A percentile compares a stretch with the other conserved stretches of the same genome.
Conservation (phyloP, 257 asterid genomes). For the Handroanthus guayacan region DNA sequence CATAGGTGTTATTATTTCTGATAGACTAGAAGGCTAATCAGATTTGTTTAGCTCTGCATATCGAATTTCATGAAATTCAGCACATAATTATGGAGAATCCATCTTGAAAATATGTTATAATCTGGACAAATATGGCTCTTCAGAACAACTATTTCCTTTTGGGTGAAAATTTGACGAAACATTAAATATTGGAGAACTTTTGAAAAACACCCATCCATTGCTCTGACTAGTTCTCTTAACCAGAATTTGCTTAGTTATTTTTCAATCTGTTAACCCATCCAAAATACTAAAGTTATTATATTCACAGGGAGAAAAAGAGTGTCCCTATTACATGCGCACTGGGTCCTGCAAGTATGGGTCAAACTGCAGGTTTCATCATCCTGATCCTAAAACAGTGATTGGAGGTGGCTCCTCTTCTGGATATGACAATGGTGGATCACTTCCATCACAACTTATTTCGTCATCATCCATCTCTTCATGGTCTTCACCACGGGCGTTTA, state of each 20-base stretch:
- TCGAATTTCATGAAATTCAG: background rate
- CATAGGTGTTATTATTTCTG: background rate
- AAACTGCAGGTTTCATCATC: conserved; percentile 89
- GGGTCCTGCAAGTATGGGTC: conserved; percentile 89
- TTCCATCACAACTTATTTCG: conserved; percentile 61
- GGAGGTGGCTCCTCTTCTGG: conserved; percentile 69
- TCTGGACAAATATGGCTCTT: background rate
- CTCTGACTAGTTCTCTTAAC: conserved; percentile 10
- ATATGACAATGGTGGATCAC: conserved; percentile 62
- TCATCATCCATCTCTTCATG: conserved; percentile 62
- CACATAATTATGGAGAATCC: background rate
- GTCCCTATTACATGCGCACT: conserved; percentile 91
- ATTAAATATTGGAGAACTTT: background rate
- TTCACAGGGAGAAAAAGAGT: conserved; percentile 78
- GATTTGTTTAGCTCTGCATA: background rate
- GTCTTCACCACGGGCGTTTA: conserved; percentile 67
- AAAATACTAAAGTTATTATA: conserved; percentile 28
- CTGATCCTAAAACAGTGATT: conserved; percentile 68
- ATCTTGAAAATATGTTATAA: conserved; percentile 16
- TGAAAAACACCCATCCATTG: background rate
- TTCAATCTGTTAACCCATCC: conserved; percentile 23
- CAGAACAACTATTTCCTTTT: too few relatives aligned
- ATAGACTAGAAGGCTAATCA: background rate
- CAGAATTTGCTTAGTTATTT: background rate
- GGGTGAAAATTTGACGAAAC: background rate